Base-by-base conservation (phyloP, 2,329 filamentous ascomycete species). In the Cladophialophora chaetospira region DNA sequence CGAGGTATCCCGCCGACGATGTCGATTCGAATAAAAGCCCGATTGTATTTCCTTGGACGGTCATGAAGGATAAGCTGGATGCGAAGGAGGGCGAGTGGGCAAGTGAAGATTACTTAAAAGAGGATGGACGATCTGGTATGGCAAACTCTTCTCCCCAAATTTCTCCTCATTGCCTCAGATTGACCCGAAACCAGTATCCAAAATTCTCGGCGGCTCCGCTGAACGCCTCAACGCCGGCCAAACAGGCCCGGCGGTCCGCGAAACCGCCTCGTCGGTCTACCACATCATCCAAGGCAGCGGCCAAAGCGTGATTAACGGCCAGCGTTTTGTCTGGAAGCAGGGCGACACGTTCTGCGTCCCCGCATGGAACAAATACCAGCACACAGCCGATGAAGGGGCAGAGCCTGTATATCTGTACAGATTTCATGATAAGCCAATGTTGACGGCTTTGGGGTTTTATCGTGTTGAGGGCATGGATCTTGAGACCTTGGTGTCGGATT, bases 331-430 rank as follows among this genome's bases (percentile, higher is more conserved):
- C 38, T 75, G 76, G 55, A 58, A 60, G 44, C 58, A 53, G 45
- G 76, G 79, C 2, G 81, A 84, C 64, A 83, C 79, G 0, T 83
- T 84, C 56, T 80, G 77, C 58, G 70, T 84, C 10, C 81, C 81
- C 0, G 66, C 79, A 0, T 83, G 81, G 81, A 68, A 80, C 47
- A 65, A 57, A 10, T 81, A 79, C 57, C 72, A 79, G 63, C 79
- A 82, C 61, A 73, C 74, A 51, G 75, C 79, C 1, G 67, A 67
- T 10, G 58, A 55, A 1, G 48, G 48, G 15, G 21, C 1, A 2
- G 63, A 69, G 29, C 68, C 67, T 0, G 76, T 77, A 0, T 83
- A 83, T 63, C 59, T 83, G 25, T 65, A 57, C 56, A 42, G 77
- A 0, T 82, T 83, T 58, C 75, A 82, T 60, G 81, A 84, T 60